Evolutionary conservation across 148 eudicot genomes (phyloP), one percentile per base, ranked within the genome.

Genomic region (Pouteria glomerata): DNA sequence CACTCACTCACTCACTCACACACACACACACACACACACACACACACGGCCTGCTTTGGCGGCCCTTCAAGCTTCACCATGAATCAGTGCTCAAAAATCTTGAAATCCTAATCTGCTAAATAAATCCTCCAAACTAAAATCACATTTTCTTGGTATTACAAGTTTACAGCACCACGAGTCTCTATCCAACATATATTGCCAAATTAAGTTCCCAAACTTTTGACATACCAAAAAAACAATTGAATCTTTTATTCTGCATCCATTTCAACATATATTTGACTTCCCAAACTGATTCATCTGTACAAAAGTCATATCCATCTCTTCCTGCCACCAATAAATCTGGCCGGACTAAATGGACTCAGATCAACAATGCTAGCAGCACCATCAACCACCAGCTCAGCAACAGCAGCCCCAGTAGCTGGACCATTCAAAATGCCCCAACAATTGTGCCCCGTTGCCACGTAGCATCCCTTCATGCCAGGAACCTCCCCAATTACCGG

Each of bases 341-440:
- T 85, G 3, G 80, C 73, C 0, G 96, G 96, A 73, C 86, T 87
- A 74, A 91, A 94, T 0, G 74, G 69, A 33, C 73, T 64, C 21
- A 94, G 88, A 72, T 94, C 96, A 29, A 87, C 93, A 24, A 84
- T 76, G 23, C 68, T 75, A n/a, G 93, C 30, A 26, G 42, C 39
- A 47, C 93, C 96, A 70, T 91, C 90, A n/a, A 91, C n/a, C 42
- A 91, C 82, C 62, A 94, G 98, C 83, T 94, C 96, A 5, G 97
- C 85, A 71, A 93, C 75, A 16, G 97, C 97, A 19, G 88, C 88
- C 0, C 98, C 97, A 1, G 95, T 93, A 34, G 97, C 98, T 0
- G 98, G 97, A 8, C 93, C 98, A 53, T 91, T 91, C 23, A 91
- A 76, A 69, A 94, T 94, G 6, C 98, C 97, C 97, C 98, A 91